Evolutionary conservation across 2,329 filamentous ascomycete species (phyloP).

Genomic region (Nothophaeocryptopus gaeumannii): DNA sequence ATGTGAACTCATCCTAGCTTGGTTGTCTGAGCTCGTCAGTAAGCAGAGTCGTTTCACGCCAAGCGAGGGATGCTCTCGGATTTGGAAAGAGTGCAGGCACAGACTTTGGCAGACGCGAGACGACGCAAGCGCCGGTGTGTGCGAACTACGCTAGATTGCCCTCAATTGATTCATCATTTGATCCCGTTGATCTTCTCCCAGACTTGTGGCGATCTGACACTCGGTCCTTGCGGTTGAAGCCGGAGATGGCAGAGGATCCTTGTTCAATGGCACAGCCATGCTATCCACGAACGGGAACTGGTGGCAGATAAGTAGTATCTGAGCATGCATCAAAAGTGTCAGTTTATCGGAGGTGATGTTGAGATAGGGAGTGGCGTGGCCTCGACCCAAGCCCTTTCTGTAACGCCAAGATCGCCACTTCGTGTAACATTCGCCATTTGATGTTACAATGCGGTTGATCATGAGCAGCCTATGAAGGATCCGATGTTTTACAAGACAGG

Average conservation of each 20-base stretch:
- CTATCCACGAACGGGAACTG: neutral
- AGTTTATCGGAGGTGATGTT: neutral
- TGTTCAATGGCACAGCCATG: neutral
- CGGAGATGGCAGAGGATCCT: neutral
- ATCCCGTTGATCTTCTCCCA: neutral
- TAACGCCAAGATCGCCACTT: conserved; percentile 2
- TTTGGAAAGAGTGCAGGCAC: neutral
- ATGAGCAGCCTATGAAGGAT: neutral
- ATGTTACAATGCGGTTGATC: neutral
- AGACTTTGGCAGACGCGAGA: neutral
- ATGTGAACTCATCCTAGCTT: too few species aligned
- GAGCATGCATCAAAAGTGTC: too few species aligned
- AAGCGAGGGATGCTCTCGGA: neutral
- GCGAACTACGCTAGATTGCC: too few species aligned
- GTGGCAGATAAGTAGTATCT: neutral
- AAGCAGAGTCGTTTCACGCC: neutral
- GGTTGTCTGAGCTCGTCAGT: too few species aligned
- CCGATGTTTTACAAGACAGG: neutral
- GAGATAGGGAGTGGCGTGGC: conserved; percentile 5
- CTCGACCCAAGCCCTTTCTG: conserved; percentile 1
- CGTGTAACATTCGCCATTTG: neutral
- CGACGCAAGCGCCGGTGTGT: too few species aligned
- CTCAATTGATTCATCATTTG: neutral
- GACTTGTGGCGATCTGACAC: neutral
- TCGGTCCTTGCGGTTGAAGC: neutral